Conservation (phyloP, 163 green algal genomes). For the Chloroidium sp. region DNA sequence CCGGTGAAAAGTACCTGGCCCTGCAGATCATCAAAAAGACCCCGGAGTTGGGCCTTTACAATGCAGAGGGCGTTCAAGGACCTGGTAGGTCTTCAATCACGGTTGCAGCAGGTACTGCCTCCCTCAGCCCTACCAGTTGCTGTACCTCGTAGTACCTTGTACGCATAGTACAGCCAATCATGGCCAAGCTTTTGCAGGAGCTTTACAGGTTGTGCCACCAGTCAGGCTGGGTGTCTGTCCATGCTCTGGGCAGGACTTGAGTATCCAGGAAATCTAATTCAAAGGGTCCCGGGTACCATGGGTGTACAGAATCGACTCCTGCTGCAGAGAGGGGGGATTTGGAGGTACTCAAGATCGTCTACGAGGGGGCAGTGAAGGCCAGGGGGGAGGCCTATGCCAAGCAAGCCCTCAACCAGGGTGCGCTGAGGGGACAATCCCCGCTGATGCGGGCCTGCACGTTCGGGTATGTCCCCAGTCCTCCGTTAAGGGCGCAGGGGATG, state of each 20-base stretch:
- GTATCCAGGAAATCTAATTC: background rate
- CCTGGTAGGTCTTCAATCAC: background rate
- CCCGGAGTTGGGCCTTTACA: slow-evolving; percentile 1
- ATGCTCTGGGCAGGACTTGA: too few relatives aligned
- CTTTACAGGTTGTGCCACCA: too few relatives aligned
- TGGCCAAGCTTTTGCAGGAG: too few relatives aligned
- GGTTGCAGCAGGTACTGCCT: background rate
- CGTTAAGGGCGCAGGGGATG: too few relatives aligned
- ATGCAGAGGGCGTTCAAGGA: background rate
- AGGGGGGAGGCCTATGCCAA: slow-evolving; percentile 2
- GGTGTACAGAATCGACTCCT: background rate
- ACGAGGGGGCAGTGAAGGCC: slow-evolving; percentile 6
- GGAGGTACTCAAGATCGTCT: slow-evolving; percentile 13
- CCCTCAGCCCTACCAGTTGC: too few relatives aligned
- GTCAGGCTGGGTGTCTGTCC: too few relatives aligned
- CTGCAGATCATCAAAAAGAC: slow-evolving; percentile 2
- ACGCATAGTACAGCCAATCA: too few relatives aligned
- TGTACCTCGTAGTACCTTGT: too few relatives aligned
- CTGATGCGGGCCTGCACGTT: slow-evolving; percentile 16
- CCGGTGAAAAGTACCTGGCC: background rate
- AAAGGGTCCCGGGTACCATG: background rate
- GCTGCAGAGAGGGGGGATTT: slow-evolving; percentile 14
- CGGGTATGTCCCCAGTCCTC: slow-evolving; percentile 2
- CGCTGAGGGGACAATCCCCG: slow-evolving; percentile 10
- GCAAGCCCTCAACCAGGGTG: slow-evolving; percentile 7